Base-by-base conservation (phyloP, 148 eudicot species). In the Simmondsia chinensis region DNA sequence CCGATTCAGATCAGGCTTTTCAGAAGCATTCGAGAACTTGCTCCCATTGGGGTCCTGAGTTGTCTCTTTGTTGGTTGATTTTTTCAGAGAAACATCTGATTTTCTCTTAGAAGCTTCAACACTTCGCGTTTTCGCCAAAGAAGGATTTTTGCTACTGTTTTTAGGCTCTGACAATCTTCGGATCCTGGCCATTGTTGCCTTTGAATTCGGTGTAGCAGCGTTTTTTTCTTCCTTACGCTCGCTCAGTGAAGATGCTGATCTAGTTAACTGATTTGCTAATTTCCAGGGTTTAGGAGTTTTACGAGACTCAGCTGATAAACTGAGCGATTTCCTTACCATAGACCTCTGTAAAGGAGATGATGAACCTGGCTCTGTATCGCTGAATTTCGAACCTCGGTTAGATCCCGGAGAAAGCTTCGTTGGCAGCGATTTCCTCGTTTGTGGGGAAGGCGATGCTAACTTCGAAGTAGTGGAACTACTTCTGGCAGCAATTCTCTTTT, bases 91-190 rank as follows among this genome's bases (percentile, higher is more conserved):
- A 28, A 48, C 32, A 53, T 52, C 58, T 16, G 59, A 43, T n/a
- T 78, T 53, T 38, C 55, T 59, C 43, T 76, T 81, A 0, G 72
- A 33, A 50, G 73, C 52, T 56, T 79, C 77, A 46, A 66, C 55
- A 70, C 60, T 71, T 53, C 58, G 65, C 0, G 68, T 41, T 53
- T 74, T 81, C 56, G 52, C 55, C 21, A 72, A 42, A 43, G 82
- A 39, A 35, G 53, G 66, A 51, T 57, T 55, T 56, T 52, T 50
- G 25, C 39, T 53, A 57, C 50, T 63, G 47, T 10, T 46, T 75
- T 82, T 93, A 24, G 99, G 99, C 63, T 93, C 99, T 18, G 99
- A 93, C 57, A 93, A 68, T 70, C 94, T 79, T 77, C 87, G 72
- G 33, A 80, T 75, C 30, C 83, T 72, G 12, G 88, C 71, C 55